These are phyloP conservation scores for Diplosphaera chodatii DNA, from an alignment of 139 green algal species.

Conservation along the genomic window DNA sequence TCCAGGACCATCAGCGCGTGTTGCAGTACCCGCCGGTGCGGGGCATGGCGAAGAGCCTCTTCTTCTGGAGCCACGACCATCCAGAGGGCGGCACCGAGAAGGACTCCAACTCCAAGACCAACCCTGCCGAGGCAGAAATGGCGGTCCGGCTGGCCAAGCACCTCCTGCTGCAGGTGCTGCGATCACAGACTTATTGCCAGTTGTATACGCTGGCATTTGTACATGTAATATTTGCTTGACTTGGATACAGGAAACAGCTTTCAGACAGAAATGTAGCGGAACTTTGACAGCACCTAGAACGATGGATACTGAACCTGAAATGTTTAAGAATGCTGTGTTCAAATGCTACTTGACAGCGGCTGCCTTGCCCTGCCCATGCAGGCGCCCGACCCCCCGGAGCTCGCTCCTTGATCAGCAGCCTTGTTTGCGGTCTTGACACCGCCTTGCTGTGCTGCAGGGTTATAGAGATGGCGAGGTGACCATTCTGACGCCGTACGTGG, in stretches of 20 bases:
- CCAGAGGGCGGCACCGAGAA: slow-evolving; percentile 41
- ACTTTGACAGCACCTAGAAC: no score
- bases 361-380: no score
- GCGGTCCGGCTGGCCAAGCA: slow-evolving; percentile 37
- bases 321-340: no score
- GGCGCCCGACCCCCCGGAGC: no score
- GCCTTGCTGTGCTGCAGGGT: no score
- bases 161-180: slow-evolving; percentile 32
- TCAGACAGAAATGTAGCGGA: no score
- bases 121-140: slow-evolving; percentile 53
- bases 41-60: slow-evolving; percentile 40
- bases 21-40: slow-evolving; percentile 13
- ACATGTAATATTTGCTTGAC: no score
- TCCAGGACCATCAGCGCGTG: slow-evolving; percentile 40
- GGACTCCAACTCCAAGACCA: slow-evolving; percentile 51
- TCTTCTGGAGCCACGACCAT: slow-evolving; percentile 55
- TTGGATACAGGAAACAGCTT: no score
- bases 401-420: no score
- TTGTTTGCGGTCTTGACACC: no score
- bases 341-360: no score
- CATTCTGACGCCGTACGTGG: slow-evolving; percentile 73
- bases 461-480: slow-evolving; percentile 53
- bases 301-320: no score
- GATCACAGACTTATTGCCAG: neutral
- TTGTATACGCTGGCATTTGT: neutral